Evolutionary conservation across 2,329 filamentous ascomycete genomes (phyloP).

Genomic region (Fusarium cicatricum): DNA sequence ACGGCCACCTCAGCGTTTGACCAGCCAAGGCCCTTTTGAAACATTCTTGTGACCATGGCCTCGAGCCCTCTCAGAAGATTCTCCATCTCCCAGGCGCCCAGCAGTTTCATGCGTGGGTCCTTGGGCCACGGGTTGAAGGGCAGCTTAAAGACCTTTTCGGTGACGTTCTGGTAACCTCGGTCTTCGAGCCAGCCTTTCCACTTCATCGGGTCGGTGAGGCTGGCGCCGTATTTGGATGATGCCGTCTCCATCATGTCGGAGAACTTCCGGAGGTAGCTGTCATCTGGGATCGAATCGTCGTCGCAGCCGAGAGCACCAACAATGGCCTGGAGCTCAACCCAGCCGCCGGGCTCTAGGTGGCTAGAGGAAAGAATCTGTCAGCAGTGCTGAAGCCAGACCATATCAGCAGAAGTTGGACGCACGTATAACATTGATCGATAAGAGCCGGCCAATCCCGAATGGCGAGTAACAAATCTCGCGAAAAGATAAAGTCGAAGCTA

Average conservation of each 20-base stretch:
- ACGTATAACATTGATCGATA: slow-evolving; percentile 48
- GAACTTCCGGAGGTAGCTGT: slow-evolving; percentile 37
- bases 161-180: slow-evolving; percentile 60
- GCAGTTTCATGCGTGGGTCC: slow-evolving; percentile 57
- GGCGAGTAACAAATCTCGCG: slow-evolving; percentile 43
- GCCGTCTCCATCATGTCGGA: slow-evolving; percentile 42
- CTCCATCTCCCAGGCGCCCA: slow-evolving; percentile 48
- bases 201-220: slow-evolving; percentile 38
- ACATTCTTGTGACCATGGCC: slow-evolving; percentile 45
- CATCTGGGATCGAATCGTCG: slow-evolving; percentile 34
- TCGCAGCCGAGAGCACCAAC: slow-evolving; percentile 35
- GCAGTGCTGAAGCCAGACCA: background rate
- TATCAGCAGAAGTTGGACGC: background rate
- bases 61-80: slow-evolving; percentile 38
- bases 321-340: slow-evolving; percentile 37
- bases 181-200: slow-evolving; percentile 51
- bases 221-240: slow-evolving; percentile 41
- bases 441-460: slow-evolving; percentile 45
- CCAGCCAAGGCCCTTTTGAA: slow-evolving; percentile 42
- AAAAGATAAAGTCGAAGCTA: slow-evolving; percentile 48
- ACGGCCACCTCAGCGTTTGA: slow-evolving; percentile 32
- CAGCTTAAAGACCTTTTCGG: slow-evolving; percentile 55
- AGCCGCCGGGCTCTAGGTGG: slow-evolving; percentile 24
- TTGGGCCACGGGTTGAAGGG: slow-evolving; percentile 60
- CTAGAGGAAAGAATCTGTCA: background rate